Base-by-base conservation (phyloP, 495 filamentous ascomycete genomes). In the Paragyromitra xinjiangensis region DNA sequence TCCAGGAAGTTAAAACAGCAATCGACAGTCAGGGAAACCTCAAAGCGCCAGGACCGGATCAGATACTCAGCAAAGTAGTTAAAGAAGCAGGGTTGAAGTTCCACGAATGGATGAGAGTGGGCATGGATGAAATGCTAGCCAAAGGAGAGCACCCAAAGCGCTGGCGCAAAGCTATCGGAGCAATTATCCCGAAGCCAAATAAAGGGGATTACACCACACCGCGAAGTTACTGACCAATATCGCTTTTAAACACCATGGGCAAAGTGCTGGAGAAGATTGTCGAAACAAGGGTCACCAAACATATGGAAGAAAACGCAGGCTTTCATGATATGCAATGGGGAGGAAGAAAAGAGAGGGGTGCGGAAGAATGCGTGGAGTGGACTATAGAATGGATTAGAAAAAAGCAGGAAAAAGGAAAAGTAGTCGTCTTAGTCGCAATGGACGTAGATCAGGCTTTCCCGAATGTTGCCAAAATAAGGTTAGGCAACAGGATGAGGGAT, bases 221-320 rank as follows among this genome's bases (percentile, higher is more conserved):
- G 12, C 51, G 59, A 12, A 61, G 16, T 2, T 62, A 67, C 40
- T 8, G 40, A 8, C 71, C 64, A 2, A 40, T 74, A 12, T 66
- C 50, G 0, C 39, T 73, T 0, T 22, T 66, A 5, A 37, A 6
- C 19, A 59, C 19, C 0, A 9, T 74, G 14, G 64, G 40, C 0
- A 66, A 68, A 29, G 53, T 22, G 1, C 39, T 74, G 12, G 71
- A 74, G 4, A 68, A 26, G 1, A 5, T 74, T 0, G 12, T 61
- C 0, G n/a, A 29, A 1, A 0, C 8, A 0, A 22, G 24, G 3
- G 1, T 66, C 0, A 26, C 9, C 1, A 7, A 11, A 37, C 0
- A 11, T 1, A 7, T 12, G 0, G 11, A 42, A 6, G 24, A 50
- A 0, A 26, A 50, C 11, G 37, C 22, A 19, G 56, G 56, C 0